Evolutionary conservation across 2,329 filamentous ascomycete species (phyloP), one percentile per base, ranked within the genome.

Genomic region (Sarocladium kiliense): DNA sequence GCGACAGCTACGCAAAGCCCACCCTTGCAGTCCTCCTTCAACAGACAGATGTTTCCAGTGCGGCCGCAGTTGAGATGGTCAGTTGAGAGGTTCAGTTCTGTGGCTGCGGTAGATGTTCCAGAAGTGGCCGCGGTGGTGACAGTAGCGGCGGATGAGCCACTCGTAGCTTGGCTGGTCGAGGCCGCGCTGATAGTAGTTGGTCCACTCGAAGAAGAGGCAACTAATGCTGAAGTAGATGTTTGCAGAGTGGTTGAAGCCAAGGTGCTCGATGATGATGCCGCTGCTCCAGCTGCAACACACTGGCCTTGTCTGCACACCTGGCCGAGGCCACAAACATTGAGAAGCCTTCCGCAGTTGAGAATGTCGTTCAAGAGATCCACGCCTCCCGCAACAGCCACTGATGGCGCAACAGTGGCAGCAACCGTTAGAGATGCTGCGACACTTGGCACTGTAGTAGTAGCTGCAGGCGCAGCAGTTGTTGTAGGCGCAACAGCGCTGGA

Each of bases 211-310:
- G 10, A 10, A 9, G 32, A 37, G 25, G 27, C n/a, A 16, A 30
- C 21, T 37, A 27, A 51, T 3, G 12, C 18, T 19, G 32, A 14
- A 41, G 50, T 18, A 14, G 49, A 53, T 19, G 49, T 53, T 30
- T 23, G 16, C 16, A 53, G 30, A 30, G 44, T 49, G 14, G 44
- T 49, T 49, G 44, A n/a, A n/a, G 44, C 23, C 16, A 32, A n/a
- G 18, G 44, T 4, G 44, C 25, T 49, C 5, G 44, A 49, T 21
- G 23, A 18, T 32, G 44, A n/a, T 10, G 26, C 18, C 3, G 44
- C 44, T 16, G 26, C 44, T 30, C 25, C 44, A 30, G 44, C 23
- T 7, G 47, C 47, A 30, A 53, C 32, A 53, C 50, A 53, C 21
- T 53, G 32, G 4, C 50, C 50, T 11, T 39, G 32, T 21, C 18